phyloP scores from a whole-genome alignment of 2,329 filamentous ascomycete genomes.

The Ascochyta koolunga region DNA sequence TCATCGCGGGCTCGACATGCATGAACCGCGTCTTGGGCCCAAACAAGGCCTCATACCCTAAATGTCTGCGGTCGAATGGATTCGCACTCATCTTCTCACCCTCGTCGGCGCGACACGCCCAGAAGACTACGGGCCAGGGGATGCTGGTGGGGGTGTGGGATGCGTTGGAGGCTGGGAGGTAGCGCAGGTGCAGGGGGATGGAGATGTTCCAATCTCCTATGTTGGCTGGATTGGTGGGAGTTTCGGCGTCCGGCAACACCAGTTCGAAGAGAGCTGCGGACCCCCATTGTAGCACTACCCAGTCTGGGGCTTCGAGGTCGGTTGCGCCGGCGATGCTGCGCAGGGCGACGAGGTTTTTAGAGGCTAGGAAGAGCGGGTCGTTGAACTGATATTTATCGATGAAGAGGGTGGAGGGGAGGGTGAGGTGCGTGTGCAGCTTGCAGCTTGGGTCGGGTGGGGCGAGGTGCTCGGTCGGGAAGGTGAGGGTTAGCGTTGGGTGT shows the following conservation, averaged over 20 bases:
- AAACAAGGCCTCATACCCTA: slow-evolving; percentile 89
- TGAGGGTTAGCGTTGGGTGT: slow-evolving; percentile 79
- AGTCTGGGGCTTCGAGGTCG: slow-evolving; percentile 89
- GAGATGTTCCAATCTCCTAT: slow-evolving; percentile 65
- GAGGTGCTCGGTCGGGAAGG: slow-evolving; percentile 63
- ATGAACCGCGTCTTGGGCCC: slow-evolving; percentile 79
- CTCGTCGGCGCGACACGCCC: slow-evolving; percentile 77
- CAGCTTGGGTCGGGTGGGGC: slow-evolving; percentile 61
- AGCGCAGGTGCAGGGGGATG: slow-evolving; percentile 85
- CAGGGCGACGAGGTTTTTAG: slow-evolving; percentile 76
- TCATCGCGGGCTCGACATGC: slow-evolving; percentile 59
- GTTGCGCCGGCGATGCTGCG: slow-evolving; percentile 75
- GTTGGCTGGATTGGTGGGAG: background rate
- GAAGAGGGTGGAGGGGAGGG: slow-evolving; percentile 81
- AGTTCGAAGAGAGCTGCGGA: slow-evolving; percentile 79
- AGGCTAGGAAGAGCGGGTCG: slow-evolving; percentile 76
- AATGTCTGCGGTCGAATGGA: slow-evolving; percentile 81
- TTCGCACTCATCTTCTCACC: slow-evolving; percentile 73
- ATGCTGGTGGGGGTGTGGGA: slow-evolving; percentile 56
- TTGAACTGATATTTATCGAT: slow-evolving; percentile 85
- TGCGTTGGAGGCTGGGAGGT: slow-evolving; percentile 60
- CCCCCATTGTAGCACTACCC: slow-evolving; percentile 78
- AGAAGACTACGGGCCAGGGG: slow-evolving; percentile 85
- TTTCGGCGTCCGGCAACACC: slow-evolving; percentile 54
- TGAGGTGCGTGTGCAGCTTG: slow-evolving; percentile 78